These are phyloP conservation scores for Apiotrichum montevideense DNA, from an alignment of 1,284 basidiomycete species.

Conservation along the genomic window DNA sequence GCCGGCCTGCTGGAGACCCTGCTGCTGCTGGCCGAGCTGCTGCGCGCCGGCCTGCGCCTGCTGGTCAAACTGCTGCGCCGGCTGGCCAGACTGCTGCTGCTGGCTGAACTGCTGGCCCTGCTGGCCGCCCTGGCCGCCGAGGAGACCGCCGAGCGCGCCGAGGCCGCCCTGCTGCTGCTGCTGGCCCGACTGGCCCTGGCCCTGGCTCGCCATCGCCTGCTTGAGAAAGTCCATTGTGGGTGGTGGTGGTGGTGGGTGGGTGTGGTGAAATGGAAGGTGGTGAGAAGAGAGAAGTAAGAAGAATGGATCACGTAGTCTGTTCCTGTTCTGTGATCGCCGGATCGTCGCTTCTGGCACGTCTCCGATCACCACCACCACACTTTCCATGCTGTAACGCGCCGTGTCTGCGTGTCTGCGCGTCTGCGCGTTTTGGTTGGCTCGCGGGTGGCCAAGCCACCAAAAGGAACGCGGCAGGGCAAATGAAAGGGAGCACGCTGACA, in stretches of 20 bases:
- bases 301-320: not conserved
- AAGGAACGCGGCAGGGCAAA: too few relatives aligned
- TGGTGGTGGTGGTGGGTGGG: not conserved
- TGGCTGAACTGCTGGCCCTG: not conserved
- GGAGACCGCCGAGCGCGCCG: too few relatives aligned
- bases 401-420: too few relatives aligned
- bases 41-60: not conserved
- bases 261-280: not conserved
- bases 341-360: too few relatives aligned
- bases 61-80: constrained; percentile 23
- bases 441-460: too few relatives aligned
- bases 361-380: too few relatives aligned
- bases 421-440: too few relatives aligned
- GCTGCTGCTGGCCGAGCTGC: not conserved
- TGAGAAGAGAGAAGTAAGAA: not conserved
- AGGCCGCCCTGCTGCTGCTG: too few relatives aligned
- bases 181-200: not conserved
- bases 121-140: not conserved
- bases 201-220: not conserved
- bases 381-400: too few relatives aligned
- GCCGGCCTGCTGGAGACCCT: not conserved
- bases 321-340: too few relatives aligned
- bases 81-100: not conserved
- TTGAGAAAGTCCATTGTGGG: constrained; percentile 4
- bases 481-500: too few relatives aligned